Evolutionary conservation across 371 early-diverging fungal species (phyloP).

Genomic region (Actinomortierella wolfii): DNA sequence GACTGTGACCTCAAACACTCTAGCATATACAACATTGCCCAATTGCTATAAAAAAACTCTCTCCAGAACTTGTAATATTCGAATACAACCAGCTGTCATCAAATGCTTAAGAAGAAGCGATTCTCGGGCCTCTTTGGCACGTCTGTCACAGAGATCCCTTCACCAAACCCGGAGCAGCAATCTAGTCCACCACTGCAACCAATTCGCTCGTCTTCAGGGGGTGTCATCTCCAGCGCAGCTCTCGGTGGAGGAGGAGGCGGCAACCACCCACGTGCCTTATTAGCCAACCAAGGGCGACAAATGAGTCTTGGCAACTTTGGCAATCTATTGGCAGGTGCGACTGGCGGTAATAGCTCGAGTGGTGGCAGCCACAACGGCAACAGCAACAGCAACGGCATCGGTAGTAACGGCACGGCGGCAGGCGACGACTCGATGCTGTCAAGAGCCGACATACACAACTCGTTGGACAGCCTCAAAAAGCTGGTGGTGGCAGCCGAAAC

Average conservation of each 20-base stretch:
- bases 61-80: too few species aligned
- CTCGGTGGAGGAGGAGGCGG: too few species aligned
- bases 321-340: conserved; percentile 6
- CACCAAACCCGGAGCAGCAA: conserved; percentile 34
- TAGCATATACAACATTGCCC: too few species aligned
- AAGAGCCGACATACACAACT: conserved; percentile 31
- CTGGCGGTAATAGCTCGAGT: not conserved
- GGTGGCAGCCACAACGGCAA: conserved; percentile 1
- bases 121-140: conserved; percentile 43
- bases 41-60: too few species aligned
- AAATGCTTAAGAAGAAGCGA: conserved; percentile 42
- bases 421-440: conserved; percentile 10
- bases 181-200: not conserved
- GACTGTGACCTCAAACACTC: too few species aligned
- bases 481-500: conserved; percentile 40
- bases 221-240: too few species aligned
- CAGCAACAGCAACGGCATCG: not conserved
- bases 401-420: not conserved
- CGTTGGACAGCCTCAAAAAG: conserved; percentile 34
- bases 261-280: not conserved
- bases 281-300: conserved; percentile 40
- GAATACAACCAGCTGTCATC: too few species aligned
- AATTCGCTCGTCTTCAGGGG: too few species aligned
- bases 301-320: conserved; percentile 12
- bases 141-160: conserved; percentile 38